A percentile compares a stretch with the other conserved stretches of the same genome.
These are phyloP conservation scores for Collybiopsis confluens DNA, from an alignment of 768 basidiomycete genomes.

Conservation along the genomic window DNA sequence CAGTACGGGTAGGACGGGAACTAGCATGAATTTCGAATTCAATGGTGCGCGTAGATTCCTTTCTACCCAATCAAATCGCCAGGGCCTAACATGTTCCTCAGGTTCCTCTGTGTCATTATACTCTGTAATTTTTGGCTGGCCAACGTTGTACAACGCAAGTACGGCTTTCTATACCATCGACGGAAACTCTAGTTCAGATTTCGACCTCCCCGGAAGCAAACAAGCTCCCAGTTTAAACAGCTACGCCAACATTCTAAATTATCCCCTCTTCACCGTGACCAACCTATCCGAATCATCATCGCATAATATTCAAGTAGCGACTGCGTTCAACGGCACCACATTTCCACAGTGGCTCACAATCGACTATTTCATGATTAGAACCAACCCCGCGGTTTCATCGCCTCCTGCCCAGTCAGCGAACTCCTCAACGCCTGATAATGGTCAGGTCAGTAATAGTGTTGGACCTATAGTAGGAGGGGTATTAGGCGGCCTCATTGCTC, in stretches of 20 bases:
- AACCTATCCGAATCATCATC: not conserved
- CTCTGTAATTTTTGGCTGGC: not conserved
- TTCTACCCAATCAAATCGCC: not conserved
- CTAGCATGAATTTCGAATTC: not conserved
- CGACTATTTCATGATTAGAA: not conserved
- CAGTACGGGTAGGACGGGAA: not conserved
- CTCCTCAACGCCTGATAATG: not conserved
- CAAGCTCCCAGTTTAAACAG: not conserved
- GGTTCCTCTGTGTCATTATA: not conserved
- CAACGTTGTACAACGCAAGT: not conserved
- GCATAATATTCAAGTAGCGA: not conserved
- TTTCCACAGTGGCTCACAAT: not conserved
- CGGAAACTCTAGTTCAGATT: not conserved
- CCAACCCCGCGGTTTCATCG: not conserved
- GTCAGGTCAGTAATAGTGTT: not conserved
- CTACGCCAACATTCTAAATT: not conserved
- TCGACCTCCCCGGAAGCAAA: not conserved
- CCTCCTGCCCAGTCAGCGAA: not conserved
- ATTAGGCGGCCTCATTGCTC: not conserved
- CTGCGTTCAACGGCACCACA: not conserved
- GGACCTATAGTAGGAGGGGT: not conserved
- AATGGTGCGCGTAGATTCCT: not conserved
- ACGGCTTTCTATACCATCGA: not conserved
- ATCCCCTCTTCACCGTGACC: not conserved
- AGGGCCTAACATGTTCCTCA: not conserved